Evolutionary conservation across 768 basidiomycete species (phyloP).

Genomic region (Naganishia friedmannii): DNA sequence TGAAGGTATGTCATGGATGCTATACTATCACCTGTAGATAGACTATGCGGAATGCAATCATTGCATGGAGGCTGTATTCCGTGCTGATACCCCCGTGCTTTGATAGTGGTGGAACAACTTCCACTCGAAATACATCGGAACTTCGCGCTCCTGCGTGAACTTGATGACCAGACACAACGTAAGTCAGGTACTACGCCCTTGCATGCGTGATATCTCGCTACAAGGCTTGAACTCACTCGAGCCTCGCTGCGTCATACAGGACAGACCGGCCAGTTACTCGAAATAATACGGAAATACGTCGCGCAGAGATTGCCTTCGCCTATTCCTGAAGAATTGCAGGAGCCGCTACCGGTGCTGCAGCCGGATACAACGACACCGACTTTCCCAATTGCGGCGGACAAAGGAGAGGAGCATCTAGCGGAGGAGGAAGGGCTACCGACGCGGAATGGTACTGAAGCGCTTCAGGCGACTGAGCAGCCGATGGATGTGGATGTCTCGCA

Average conservation of each 20-base stretch:
- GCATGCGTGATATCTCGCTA: not conserved
- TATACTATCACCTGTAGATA: not conserved
- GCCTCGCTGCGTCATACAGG: slow-evolving; percentile 30
- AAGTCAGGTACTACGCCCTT: not conserved
- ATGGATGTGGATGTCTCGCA: not conserved
- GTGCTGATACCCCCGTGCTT: no score
- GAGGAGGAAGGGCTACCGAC: not conserved
- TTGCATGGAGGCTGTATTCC: not conserved
- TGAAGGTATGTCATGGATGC: slow-evolving; percentile 27
- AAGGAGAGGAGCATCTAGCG: not conserved
- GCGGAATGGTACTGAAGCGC: not conserved
- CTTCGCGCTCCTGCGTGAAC: slow-evolving; percentile 49
- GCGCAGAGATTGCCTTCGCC: not conserved
- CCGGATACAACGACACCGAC: not conserved
- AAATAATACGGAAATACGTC: slow-evolving; percentile 41
- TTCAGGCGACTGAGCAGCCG: not conserved
- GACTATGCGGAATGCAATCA: not conserved
- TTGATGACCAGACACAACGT: slow-evolving; percentile 47
- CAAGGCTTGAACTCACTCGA: not conserved
- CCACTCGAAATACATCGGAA: slow-evolving; percentile 52
- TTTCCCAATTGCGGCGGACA: not conserved
- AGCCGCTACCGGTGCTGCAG: slow-evolving; percentile 17
- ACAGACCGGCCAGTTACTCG: slow-evolving; percentile 41
- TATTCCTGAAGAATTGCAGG: slow-evolving; percentile 2
- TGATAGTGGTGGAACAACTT: slow-evolving; percentile 48